A percentile compares a stretch with the other conserved stretches of the same genome.
Conservation (phyloP, 1,284 basidiomycete species). For the Amylostereum areolatum region DNA sequence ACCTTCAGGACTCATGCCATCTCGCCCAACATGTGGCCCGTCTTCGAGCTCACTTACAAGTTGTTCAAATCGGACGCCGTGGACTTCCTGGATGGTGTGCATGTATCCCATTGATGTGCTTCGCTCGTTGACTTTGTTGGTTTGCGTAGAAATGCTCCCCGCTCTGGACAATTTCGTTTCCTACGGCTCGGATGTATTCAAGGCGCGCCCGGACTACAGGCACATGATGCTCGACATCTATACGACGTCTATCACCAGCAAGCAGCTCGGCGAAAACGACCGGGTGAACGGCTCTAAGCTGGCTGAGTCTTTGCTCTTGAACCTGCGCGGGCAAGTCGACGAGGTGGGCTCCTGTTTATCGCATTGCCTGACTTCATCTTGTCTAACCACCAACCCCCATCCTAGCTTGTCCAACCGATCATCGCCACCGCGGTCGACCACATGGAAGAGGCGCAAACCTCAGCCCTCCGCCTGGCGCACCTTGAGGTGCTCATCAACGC, state of each 20-base stretch:
- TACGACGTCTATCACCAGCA: slow-evolving; percentile 65
- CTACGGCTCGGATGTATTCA: slow-evolving; percentile 76
- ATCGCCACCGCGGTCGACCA: slow-evolving; percentile 55
- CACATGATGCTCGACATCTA: slow-evolving; percentile 85
- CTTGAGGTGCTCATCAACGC: slow-evolving; percentile 81
- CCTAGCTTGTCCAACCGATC: slow-evolving; percentile 46
- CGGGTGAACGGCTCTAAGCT: slow-evolving; percentile 83
- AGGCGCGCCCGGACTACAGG: slow-evolving; percentile 68
- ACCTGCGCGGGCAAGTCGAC: slow-evolving; percentile 71
- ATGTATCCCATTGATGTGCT: neutral
- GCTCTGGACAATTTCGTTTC: slow-evolving; percentile 88
- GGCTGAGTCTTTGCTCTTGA: slow-evolving; percentile 77
- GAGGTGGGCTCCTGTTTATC: slow-evolving; percentile 43
- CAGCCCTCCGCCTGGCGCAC: slow-evolving; percentile 68
- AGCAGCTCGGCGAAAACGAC: slow-evolving; percentile 78
- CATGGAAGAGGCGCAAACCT: slow-evolving; percentile 55
- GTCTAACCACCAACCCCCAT: neutral
- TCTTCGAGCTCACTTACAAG: slow-evolving; percentile 79
- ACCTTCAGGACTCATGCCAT: slow-evolving; percentile 81
- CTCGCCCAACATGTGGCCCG: slow-evolving; percentile 80
- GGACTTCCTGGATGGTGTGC: slow-evolving; percentile 78
- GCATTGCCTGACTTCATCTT: neutral
- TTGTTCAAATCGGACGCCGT: slow-evolving; percentile 82
- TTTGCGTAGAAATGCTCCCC: slow-evolving; percentile 73
- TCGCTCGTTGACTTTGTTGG: neutral